Base-by-base conservation (phyloP, 139 green algal species). In the Mychonastes homosphaera region DNA sequence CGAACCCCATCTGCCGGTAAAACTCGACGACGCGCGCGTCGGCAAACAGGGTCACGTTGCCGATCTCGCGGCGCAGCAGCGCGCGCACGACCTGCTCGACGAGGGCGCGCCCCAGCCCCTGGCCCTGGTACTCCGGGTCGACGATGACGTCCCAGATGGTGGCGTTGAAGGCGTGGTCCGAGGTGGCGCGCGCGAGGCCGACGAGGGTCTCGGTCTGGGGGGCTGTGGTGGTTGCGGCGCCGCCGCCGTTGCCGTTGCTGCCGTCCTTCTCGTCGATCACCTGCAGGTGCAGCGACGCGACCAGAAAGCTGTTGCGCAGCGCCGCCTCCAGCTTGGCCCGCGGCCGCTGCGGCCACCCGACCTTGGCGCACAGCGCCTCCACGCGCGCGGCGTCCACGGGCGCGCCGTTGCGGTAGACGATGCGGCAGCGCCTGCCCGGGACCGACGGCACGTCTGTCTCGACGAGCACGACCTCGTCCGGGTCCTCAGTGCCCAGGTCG, bases 61-160 rank as follows among this genome's bases (percentile, higher is more conserved):
- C 76, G 43, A 98, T 97, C 54, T 97, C 90, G 13, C 72, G 57
- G 26, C 78, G 76, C 57, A 95, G 64, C 63, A 97, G 69, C 19
- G 73, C 68, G 19, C 82, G 72, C 54, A 92, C 78, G 77, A 93
- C 90, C 39, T 92, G 76, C 73, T 94, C 84, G 65, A 98, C 84
- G 6, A 98, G 70, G 1, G 87, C 85, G 65, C 95, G 95, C 39
- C 91, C 90, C 51, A 97, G 66, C 7, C 90, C 91, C 67, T 94
- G 75, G 7, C 74, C 81, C 72, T 95, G 90, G 53, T 85, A 95
- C 40, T 88, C 81, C 3, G 91, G 90, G 56, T 97, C 89, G 24
- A 97, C 82, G 16, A 97, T 64, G 13, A 97, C 87, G 66, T 98
- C 91, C 89, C 91, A 98, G 29, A 98, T 92, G 29, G 91, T 98